Base-by-base conservation (phyloP, 2,329 filamentous ascomycete genomes). In the Neonectria coccinea region DNA sequence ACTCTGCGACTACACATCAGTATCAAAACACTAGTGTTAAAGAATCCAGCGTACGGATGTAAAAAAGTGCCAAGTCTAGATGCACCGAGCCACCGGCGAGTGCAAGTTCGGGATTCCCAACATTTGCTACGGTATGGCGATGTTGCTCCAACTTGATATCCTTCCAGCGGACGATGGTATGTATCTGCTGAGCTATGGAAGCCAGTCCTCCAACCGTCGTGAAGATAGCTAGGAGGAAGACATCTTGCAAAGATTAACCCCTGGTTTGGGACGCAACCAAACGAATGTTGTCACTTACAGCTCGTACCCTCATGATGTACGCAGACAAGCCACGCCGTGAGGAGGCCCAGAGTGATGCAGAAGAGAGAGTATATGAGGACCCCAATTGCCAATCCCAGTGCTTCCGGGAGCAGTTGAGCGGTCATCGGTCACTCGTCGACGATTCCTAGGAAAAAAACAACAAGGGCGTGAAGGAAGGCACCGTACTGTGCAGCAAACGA, bases 51-150 rank as follows among this genome's bases (percentile, higher is more conserved):
- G 55, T 73, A 84, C 83, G 83, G 64, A 85, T 83, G 61, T 82
- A 84, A 66, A 81, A 85, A 2, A 86, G 72, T 0, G 78, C 74
- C 7, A 81, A 73, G 57, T 85, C 83, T 4, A 81, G 45, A 4
- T 78, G 79, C 6, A 75, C 75, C 5, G 81, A 81, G 11, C 76
- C 74, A 16, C 81, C 81, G 9, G 81, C 77, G 52, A 85, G 76
- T 33, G 79, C 79, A 11, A 84, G 66, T 51, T 82, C 80, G 6
- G 81, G 80, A 31, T 76, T 79, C 4, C 76, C 77, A 5, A 77
- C 51, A 54, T 80, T 74, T 18, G 69, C 56, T 9, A 77, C 64
- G 3, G 79, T 70, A 64, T 81, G 75, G 5, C 78, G 59, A 58
- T 79, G 81, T 56, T 84, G 78, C 5, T 66, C 73, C 5, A 74